Evolutionary conservation across 352 stramenopile genomes (phyloP), one percentile per base, ranked within the genome.

Genomic region (Phytophthora brassicae): DNA sequence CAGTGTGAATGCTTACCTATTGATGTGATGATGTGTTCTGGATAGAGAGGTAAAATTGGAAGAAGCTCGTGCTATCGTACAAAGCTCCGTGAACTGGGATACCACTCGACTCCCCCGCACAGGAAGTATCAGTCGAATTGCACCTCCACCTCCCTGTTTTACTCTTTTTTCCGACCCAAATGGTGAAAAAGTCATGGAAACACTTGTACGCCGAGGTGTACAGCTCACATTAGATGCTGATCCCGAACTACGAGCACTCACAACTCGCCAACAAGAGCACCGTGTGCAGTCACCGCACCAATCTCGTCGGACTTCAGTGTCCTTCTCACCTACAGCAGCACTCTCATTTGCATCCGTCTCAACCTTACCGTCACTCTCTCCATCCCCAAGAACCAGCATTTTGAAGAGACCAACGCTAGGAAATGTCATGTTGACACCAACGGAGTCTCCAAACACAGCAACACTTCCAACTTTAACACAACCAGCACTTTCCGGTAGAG

Each of bases 211-310:
- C 11, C 66, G 64, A 16, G 82, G 82, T 28, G 71, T 94, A 14
- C 70, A 86, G 38, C 77, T 90, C 56, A 89, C 84, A 22, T 74
- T 92, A 13, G 84, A 90, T 44, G 74, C 70, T 23, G 82, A 94
- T 46, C 63, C 68, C 9, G 82, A 89, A 44, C 77, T 90, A 24
- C 66, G 68, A 1, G 60, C 60, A 0, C 52, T 90, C 29, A 65
- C 88, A 11, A 64, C 80, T 29, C 74, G 72, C 0, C 84, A 93
- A 26, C 56, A 72, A 57, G 62, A 75, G 8, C 67, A 66, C 20
- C 65, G 65, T 31, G 42, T 60, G 14, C 53, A 63, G 17, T 66
- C 62, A 4, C 50, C 58, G 29, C 31, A 54, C 16, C 29, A 43
- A 39, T 58, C 64, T 48, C 65, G 65, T 58, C 68, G 68, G 61